Evolutionary conservation across 2,329 filamentous ascomycete species (phyloP), one percentile per base, ranked within the genome.

Genomic region (Myriosclerotinia curreyana): DNA sequence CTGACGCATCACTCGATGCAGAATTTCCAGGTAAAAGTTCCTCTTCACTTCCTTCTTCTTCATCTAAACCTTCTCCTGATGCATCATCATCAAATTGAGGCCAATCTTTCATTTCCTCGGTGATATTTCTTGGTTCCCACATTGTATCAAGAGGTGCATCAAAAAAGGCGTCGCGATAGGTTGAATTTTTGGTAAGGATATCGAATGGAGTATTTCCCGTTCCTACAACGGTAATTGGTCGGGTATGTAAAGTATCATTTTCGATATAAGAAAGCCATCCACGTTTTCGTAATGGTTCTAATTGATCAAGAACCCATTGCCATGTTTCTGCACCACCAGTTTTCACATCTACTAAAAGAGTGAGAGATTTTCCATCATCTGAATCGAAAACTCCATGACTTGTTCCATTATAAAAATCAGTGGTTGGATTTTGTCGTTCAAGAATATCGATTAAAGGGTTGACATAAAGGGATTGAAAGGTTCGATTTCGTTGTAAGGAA

Each of bases 321-420:
- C 82, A 86, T 1, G 82, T 84, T 28, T 78, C 74, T 5, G 74
- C 71, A 1, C 81, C 82, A 34, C 79, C 73, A 2, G 81, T 86
- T 75, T 92, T 92, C 72, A 92, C 77, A 73, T 92, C 89, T 38
- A 92, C 80, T 5, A 92, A 79, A 5, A 92, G 79, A 6, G 83
- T 79, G 0, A 90, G 74, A 0, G 83, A 80, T 70, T 85, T 83
- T 1, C 71, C 70, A 0, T 83, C 81, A 66, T 81, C 76, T 11
- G 76, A 76, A 68, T 82, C 78, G 69, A 85, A 88, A 11, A 91
- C 76, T 15, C 88, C 88, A 66, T 77, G 77, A 2, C 69, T 72
- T 4, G 77, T 79, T 7, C 74, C 78, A 64, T 78, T 78, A 65
- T 76, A 76, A 66, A 83, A 81, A 5, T 77, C 71, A 0, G 79